These are phyloP conservation scores for Talaromyces stipitatus DNA, from an alignment of 495 filamentous ascomycete genomes.

Conservation along the genomic window DNA sequence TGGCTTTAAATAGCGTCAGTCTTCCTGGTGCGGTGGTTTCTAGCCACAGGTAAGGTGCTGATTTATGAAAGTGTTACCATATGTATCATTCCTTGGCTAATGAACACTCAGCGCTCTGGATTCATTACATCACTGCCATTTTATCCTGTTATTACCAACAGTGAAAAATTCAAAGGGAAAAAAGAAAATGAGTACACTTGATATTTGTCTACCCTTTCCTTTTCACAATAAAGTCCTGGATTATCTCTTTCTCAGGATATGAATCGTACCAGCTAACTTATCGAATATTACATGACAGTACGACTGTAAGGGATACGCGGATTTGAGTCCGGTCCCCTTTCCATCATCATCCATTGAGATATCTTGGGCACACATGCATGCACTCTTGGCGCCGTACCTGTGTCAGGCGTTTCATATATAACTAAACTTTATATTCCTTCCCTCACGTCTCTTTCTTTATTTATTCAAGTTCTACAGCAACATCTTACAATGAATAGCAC, in stretches of 20 bases:
- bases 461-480: background rate
- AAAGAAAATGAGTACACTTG: too few species aligned
- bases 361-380: background rate
- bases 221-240: too few species aligned
- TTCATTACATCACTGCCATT: too few species aligned
- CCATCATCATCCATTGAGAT: background rate
- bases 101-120: background rate
- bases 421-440: background rate
- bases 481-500: background rate
- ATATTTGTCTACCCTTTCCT: too few species aligned
- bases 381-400: background rate
- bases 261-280: too few species aligned
- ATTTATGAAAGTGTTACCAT: background rate
- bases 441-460: background rate
- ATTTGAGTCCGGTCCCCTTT: background rate
- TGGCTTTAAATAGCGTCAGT: background rate
- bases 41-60: background rate
- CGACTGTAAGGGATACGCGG: background rate
- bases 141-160: too few species aligned
- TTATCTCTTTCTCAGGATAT: too few species aligned
- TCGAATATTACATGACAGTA: background rate
- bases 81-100: background rate
- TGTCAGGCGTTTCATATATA: background rate
- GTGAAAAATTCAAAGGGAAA: too few species aligned
- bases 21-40: background rate